Evolutionary conservation across 2,329 filamentous ascomycete species (phyloP).

Genomic region (Tympanopsis confertula): DNA sequence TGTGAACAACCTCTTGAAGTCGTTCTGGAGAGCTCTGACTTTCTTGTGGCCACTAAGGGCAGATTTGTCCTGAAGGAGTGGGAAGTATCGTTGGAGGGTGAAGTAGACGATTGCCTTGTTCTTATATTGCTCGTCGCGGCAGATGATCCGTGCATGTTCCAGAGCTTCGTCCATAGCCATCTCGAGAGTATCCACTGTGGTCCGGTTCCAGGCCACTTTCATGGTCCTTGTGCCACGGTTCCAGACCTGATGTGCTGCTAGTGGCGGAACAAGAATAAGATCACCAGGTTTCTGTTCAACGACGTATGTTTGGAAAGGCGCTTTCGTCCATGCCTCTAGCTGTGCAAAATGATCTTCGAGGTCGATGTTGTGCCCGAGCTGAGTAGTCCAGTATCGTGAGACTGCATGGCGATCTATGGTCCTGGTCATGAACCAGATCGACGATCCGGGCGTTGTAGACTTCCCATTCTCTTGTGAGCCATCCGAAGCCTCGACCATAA

Average conservation of each 20-base stretch:
- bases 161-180: constrained; percentile 78
- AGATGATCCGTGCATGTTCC: constrained; percentile 79
- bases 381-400: constrained; percentile 85
- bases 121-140: constrained; percentile 96
- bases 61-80: constrained; percentile 44
- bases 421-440: constrained; percentile 98
- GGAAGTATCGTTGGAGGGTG: constrained; percentile 70
- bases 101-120: constrained; percentile 94
- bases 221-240: constrained; percentile 90
- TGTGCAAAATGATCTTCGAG: constrained; percentile 96
- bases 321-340: constrained; percentile 87
- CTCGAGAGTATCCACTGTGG: constrained; percentile 80
- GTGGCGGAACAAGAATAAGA: constrained; percentile 82
- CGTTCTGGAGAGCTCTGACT: constrained; percentile 62
- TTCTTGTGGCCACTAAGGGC: constrained; percentile 31
- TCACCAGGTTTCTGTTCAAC: constrained; percentile 86
- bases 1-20: constrained; percentile 70
- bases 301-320: constrained; percentile 83
- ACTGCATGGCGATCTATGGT: constrained; percentile 83
- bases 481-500: constrained; percentile 88
- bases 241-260: constrained; percentile 96
- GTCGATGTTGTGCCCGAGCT: constrained; percentile 89
- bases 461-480: constrained; percentile 31
- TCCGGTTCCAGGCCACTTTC: constrained; percentile 97
- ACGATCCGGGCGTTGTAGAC: constrained; percentile 74